A percentile compares a stretch with the other conserved stretches of the same genome.
These are phyloP conservation scores for Chrysoporthe deuterocubensis DNA, from an alignment of 2,329 filamentous ascomycete genomes.

Conservation along the genomic window DNA sequence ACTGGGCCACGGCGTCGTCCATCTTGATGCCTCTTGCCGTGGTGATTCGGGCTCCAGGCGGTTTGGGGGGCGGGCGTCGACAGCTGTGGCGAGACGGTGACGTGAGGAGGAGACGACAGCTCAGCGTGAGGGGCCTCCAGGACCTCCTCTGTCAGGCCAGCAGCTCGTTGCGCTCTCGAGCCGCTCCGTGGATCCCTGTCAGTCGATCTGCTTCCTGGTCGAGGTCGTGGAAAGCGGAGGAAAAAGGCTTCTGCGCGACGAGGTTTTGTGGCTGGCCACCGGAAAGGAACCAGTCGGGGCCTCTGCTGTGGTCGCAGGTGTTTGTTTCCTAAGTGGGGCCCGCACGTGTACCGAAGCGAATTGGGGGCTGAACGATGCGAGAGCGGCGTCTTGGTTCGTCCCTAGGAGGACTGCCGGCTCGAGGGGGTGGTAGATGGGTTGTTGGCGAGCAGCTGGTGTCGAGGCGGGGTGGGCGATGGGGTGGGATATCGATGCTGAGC, in stretches of 20 bases:
- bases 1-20: slow-evolving; percentile 72
- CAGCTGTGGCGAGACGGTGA: not conserved
- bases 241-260: not conserved
- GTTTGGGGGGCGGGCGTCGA: not conserved
- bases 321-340: not conserved
- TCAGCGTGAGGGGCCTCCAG: not conserved
- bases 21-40: slow-evolving; percentile 47
- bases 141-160: not conserved
- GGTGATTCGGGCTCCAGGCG: not conserved
- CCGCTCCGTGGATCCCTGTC: not conserved
- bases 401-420: not conserved
- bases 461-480: not conserved
- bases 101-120: not conserved
- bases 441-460: not conserved
- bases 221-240: not conserved
- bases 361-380: not conserved
- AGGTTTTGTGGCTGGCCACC: not conserved
- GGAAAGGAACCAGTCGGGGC: not conserved
- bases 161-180: not conserved
- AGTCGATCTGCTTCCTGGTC: not conserved
- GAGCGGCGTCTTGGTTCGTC: not conserved
- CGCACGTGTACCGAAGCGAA: not conserved
- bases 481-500: not conserved
- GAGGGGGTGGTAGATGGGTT: not conserved
- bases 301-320: not conserved